A percentile compares a stretch with the other conserved stretches of the same genome.
Conservation (phyloP, 805 yeast genomes). For the Barnettozyma salicaria region DNA sequence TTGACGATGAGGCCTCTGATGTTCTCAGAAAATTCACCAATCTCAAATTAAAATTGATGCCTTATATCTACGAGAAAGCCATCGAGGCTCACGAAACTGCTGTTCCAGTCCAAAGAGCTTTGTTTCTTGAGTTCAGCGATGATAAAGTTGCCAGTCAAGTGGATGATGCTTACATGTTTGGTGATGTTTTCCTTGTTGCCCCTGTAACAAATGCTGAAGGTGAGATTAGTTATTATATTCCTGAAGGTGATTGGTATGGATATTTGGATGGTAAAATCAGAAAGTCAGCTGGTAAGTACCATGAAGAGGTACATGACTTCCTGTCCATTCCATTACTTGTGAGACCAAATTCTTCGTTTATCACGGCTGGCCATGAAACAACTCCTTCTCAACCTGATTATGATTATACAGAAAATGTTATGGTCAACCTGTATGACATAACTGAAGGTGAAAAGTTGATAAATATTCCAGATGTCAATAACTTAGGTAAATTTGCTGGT, state of each 20-base stretch:
- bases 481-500: conserved; percentile 13
- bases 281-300: conserved; percentile 15
- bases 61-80: conserved; percentile 18
- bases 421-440: conserved; percentile 17
- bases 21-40: conserved; percentile 19
- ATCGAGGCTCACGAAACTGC: conserved; percentile 18
- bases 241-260: conserved; percentile 22
- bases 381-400: conserved; percentile 18
- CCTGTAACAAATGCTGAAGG: conserved; percentile 16
- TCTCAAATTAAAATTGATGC: conserved; percentile 21
- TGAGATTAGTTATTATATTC: conserved; percentile 19
- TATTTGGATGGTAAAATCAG: conserved; percentile 19
- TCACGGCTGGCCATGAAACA: conserved; percentile 16
- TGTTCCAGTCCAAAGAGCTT: conserved; percentile 17
- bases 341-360: conserved; percentile 16
- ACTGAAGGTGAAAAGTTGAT: conserved; percentile 17
- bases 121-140: conserved; percentile 17
- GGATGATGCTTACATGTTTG: conserved; percentile 18
- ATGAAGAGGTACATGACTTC: conserved; percentile 17
- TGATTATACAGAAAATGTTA: conserved; percentile 17
- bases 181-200: conserved; percentile 20
- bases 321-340: conserved; percentile 18
- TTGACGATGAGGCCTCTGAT: conserved; percentile 20
- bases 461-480: conserved; percentile 15
- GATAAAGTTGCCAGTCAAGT: conserved; percentile 13